phyloP scores from a whole-genome alignment of 208 protist genomes.

The Crithidia mellificae region DNA sequence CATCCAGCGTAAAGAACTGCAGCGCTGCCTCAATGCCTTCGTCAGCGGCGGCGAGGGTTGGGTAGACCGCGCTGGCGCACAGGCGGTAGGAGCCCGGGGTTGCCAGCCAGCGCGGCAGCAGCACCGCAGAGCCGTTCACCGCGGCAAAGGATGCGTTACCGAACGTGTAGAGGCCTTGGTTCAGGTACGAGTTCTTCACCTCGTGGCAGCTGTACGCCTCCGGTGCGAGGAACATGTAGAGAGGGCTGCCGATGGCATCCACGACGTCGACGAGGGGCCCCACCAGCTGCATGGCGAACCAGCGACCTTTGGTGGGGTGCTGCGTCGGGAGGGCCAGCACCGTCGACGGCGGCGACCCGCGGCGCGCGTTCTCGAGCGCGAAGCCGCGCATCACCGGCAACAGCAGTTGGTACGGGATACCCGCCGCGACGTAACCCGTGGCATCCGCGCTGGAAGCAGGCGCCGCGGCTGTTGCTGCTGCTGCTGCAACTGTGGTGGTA shows the following conservation, averaged over 20 bases:
- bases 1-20: conserved; percentile 59
- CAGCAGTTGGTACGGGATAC: conserved; percentile 59
- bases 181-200: conserved; percentile 51
- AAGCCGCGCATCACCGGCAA: conserved; percentile 62
- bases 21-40: conserved; percentile 52
- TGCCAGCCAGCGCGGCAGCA: conserved; percentile 53
- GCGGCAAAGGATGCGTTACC: conserved; percentile 46
- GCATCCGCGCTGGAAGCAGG: neutral
- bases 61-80: conserved; percentile 64
- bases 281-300: conserved; percentile 56
- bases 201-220: conserved; percentile 43
- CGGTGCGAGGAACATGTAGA: conserved; percentile 69
- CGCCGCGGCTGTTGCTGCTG: no score
- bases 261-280: conserved; percentile 60
- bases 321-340: conserved; percentile 44
- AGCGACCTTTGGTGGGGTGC: conserved; percentile 48
- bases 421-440: conserved; percentile 45
- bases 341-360: conserved; percentile 22
- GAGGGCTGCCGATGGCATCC: conserved; percentile 45
- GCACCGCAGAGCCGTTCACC: conserved; percentile 56
- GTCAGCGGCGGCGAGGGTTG: conserved; percentile 29
- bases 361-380: conserved; percentile 14
- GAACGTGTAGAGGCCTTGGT: conserved; percentile 28
- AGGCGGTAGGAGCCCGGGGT: conserved; percentile 55
- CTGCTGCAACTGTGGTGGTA: neutral